Percentiles rank a stretch among this genome's conserved stretches.
These are phyloP conservation scores for Cyberlindnera euphorbiiphila DNA, from an alignment of 805 yeast genomes.

Conservation along the genomic window DNA sequence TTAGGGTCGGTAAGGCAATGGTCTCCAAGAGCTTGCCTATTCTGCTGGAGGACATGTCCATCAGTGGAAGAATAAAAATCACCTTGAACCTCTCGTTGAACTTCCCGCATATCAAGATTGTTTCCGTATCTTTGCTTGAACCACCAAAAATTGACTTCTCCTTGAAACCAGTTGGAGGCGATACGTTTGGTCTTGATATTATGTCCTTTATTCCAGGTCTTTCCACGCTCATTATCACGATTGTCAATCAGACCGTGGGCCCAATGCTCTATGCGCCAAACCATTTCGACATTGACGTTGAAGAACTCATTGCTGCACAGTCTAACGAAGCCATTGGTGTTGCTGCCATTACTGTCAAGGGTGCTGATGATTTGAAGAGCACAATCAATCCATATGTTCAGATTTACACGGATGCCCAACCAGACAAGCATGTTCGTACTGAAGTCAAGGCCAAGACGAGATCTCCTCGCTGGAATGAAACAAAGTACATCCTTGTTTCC, in stretches of 20 bases:
- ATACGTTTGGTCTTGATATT: constrained; percentile 78
- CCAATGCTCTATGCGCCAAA: constrained; percentile 85
- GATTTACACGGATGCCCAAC: constrained; percentile 40
- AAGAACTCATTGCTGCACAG: constrained; percentile 61
- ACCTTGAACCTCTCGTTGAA: constrained; percentile 56
- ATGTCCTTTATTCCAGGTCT: constrained; percentile 84
- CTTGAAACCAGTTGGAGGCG: constrained; percentile 85
- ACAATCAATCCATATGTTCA: constrained; percentile 58
- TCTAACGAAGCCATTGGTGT: constrained; percentile 69
- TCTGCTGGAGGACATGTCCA: constrained; percentile 75
- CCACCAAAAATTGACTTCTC: constrained; percentile 77
- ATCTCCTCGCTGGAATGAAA: constrained; percentile 65
- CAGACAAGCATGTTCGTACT: constrained; percentile 44
- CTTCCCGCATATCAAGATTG: constrained; percentile 76
- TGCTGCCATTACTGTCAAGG: constrained; percentile 56
- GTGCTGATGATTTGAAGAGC: constrained; percentile 47
- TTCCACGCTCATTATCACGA: constrained; percentile 62
- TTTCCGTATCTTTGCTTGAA: constrained; percentile 68
- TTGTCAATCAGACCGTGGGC: constrained; percentile 65
- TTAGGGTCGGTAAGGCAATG: constrained; percentile 76
- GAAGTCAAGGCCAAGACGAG: constrained; percentile 52
- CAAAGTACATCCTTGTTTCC: constrained; percentile 55
- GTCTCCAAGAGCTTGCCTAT: constrained; percentile 75
- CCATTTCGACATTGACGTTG: constrained; percentile 70
- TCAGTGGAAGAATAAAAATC: constrained; percentile 65